phyloP scores from a whole-genome alignment of 768 basidiomycete species.

The Boletus reticulatus region DNA sequence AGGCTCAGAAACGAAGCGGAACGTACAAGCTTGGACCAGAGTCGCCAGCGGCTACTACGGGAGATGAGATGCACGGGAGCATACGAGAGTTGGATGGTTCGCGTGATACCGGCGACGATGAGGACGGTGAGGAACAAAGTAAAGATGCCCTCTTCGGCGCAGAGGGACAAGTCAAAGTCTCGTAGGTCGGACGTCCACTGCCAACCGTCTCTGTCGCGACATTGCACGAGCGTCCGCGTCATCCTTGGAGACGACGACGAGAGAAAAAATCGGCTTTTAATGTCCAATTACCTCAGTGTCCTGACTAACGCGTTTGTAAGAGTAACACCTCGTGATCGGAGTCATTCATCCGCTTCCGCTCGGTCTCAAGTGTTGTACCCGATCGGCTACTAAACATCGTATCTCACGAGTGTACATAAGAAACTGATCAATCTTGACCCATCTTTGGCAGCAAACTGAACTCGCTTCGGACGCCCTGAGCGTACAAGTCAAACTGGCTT shows the following conservation, averaged over 20 bases:
- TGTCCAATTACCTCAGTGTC: background rate
- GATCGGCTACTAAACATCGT: too few species aligned
- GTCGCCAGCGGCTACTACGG: slow-evolving; percentile 48
- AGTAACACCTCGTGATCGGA: too few species aligned
- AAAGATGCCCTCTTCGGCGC: slow-evolving; percentile 75
- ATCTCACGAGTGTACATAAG: too few species aligned
- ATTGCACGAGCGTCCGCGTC: slow-evolving; percentile 31
- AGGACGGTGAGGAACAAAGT: slow-evolving; percentile 49
- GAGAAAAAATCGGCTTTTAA: too few species aligned
- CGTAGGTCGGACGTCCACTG: slow-evolving; percentile 52
- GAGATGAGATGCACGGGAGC: slow-evolving; percentile 34
- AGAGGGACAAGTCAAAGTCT: slow-evolving; percentile 75
- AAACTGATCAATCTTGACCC: background rate
- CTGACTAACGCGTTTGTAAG: too few species aligned
- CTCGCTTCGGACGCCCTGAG: slow-evolving; percentile 5
- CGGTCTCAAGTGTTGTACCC: too few species aligned
- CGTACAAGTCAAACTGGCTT: slow-evolving; percentile 14
- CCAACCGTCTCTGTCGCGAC: slow-evolving; percentile 67
- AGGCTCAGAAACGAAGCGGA: background rate
- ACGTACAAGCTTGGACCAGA: slow-evolving; percentile 69
- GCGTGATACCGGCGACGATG: slow-evolving; percentile 41
- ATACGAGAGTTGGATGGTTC: slow-evolving; percentile 32
- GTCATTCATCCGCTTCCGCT: too few species aligned
- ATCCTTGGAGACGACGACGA: slow-evolving; percentile 21
- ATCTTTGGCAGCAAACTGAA: slow-evolving; percentile 16